Evolutionary conservation across 2,329 filamentous ascomycete genomes (phyloP), one percentile per base, ranked within the genome.

Genomic region (Eurotiales sp.): DNA sequence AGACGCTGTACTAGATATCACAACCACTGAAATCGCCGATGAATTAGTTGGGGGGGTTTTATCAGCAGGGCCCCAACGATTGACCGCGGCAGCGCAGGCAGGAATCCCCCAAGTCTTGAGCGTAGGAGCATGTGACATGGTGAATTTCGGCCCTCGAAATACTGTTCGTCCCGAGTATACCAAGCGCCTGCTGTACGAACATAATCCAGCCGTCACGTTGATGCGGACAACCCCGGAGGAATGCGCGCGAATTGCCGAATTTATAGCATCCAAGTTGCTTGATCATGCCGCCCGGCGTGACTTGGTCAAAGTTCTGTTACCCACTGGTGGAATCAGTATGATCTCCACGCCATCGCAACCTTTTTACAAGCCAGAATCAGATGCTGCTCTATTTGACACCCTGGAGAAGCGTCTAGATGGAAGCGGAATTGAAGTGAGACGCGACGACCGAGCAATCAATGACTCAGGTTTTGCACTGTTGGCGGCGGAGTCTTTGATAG

Each of bases 21-120:
- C 86, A 0, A 88, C 85, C 0, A 86, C 84, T 0, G 86, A 89
- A 60, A 75, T 87, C 15, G 80, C 79, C 39, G 85, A 88, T 59
- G 69, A 82, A 42, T 56, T 87, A 1, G 77, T 79, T 14, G 85
- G 83, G 0, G 85, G 85, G 0, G 75, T 82, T 3, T 77, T 88
- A 69, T 77, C 75, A 25, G 84, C 84, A 0, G 83, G 81, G 0
- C 68, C 74, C 1, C 60, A 70, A 5, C 72, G 86, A 19, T 71
- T 89, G 1, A 75, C 78, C 19, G 81, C 82, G 0, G 82, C 82
- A 0, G 73, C 79, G 0, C 68, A 73, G 53, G 74, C 71, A 1
- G 81, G 82, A 0, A 77, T 87, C 36, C 85, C 86, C 0, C 71
- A 75, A 23, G 67, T 84, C 3, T 63, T 84, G 8, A 79, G 74